Evolutionary conservation across 257 asterid genomes (phyloP), one percentile per base, ranked within the genome.

Genomic region (Solanum pennellii): DNA sequence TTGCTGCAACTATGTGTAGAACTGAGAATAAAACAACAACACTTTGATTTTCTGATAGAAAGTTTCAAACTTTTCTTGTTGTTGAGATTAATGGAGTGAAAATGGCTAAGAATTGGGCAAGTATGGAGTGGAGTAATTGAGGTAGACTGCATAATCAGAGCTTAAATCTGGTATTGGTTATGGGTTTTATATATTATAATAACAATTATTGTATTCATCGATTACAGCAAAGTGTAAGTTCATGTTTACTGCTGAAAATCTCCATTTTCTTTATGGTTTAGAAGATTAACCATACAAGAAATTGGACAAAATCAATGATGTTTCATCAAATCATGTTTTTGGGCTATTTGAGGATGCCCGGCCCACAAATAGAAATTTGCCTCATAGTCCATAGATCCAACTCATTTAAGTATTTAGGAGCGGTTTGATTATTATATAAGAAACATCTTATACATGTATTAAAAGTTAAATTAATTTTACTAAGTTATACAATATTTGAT

Each of bases 1-100:
- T 92, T 89, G 88, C 92, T 91, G 93, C 99, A 93, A 87, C 93
- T 92, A 69, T 91, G 93, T 37, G 95, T 87, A 85, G 95, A 90
- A 31, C 90, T 66, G 82, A 87, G 92, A 35, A 90, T 87, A 92
- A 90, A 20, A 68, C 82, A 73, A 89, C 91, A 69, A 88, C 90
- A 86, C 9, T 86, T 87, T 44, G 41, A 29, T 39, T 62, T 74
- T 86, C 87, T 84, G 27, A 73, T 89, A 37, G 88, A 86, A 87
- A 87, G 88, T 27, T 44, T 7, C 21, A 88, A 83, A 62, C 20
- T n/a, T 76, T 42, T 42, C 60, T 85, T 44, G 62, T 16, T 49
- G 66, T 89, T 88, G 71, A 83, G 89, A 69, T 86, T 91, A 76
- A 86, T 92, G 84, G 86, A 88, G 86, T 86, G 69, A 77, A 92